phyloP scores from a whole-genome alignment of 2,329 filamentous ascomycete genomes.

The Cryoendolithus antarcticus region DNA sequence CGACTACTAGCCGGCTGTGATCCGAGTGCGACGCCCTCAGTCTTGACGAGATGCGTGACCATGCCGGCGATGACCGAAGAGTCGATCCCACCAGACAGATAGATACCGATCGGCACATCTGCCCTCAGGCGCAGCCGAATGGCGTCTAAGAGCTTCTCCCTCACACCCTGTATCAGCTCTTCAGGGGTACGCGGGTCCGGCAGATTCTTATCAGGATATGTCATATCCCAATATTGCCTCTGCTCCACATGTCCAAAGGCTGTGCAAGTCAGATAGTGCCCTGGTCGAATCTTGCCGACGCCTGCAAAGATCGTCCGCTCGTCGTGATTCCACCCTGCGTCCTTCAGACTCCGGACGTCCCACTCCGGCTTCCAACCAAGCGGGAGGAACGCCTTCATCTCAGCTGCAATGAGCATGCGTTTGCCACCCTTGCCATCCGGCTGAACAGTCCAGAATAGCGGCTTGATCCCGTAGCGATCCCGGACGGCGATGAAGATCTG shows the following conservation, averaged over 20 bases:
- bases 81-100: constrained; percentile 46
- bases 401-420: constrained; percentile 37
- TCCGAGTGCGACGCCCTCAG: constrained; percentile 36
- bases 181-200: constrained; percentile 34
- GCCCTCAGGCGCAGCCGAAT: constrained; percentile 42
- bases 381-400: constrained; percentile 42
- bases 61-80: constrained; percentile 47
- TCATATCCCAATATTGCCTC: constrained; percentile 41
- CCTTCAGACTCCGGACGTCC: constrained; percentile 37
- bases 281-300: constrained; percentile 35
- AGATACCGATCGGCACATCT: constrained; percentile 47
- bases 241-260: constrained; percentile 27
- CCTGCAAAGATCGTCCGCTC: constrained; percentile 39
- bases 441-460: constrained; percentile 39
- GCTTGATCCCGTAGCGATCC: constrained; percentile 47
- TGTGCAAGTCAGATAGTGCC: constrained; percentile 31
- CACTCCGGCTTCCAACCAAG: constrained; percentile 42
- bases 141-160: constrained; percentile 39
- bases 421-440: constrained; percentile 7
- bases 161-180: constrained; percentile 40
- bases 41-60: constrained; percentile 37
- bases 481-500: constrained; percentile 36
- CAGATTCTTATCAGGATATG: constrained; percentile 38
- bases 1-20: constrained; percentile 28
- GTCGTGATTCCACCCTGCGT: constrained; percentile 33